Percentiles rank a stretch among this genome's conserved stretches.
These are phyloP conservation scores for Citrullus mucosospermus DNA, from an alignment of 306 rosid species.

Conservation along the genomic window DNA sequence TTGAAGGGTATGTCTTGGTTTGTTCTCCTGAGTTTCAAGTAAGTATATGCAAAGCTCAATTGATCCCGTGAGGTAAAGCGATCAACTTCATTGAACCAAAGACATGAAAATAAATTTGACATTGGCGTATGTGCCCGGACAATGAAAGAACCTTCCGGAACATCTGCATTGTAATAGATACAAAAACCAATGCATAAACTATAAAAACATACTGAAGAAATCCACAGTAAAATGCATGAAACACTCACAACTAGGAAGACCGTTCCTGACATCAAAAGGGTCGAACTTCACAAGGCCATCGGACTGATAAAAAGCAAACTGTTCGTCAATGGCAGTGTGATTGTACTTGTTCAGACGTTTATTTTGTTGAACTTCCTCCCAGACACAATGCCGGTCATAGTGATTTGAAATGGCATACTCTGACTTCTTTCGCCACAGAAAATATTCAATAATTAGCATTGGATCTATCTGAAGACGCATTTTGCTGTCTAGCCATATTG, in stretches of 20 bases:
- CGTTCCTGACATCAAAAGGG: conserved; percentile 40
- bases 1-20: conserved; percentile 56
- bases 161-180: conserved; percentile 39
- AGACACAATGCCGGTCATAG: conserved; percentile 84
- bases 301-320: conserved; percentile 55
- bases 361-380: conserved; percentile 93
- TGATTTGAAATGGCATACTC: conserved; percentile 94
- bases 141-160: conserved; percentile 94
- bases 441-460: conserved; percentile 66
- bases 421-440: conserved; percentile 72
- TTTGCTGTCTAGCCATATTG: conserved; percentile 97
- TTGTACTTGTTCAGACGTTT: conserved; percentile 80
- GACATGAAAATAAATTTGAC: conserved; percentile 90
- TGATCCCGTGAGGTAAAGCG: conserved; percentile 96
- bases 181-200: conserved; percentile 10
- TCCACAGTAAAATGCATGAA: conserved; percentile 15
- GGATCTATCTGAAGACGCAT: conserved; percentile 83
- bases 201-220: not conserved
- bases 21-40: conserved; percentile 68
- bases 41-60: conserved; percentile 85
- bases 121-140: conserved; percentile 88
- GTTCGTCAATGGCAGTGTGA: conserved; percentile 72
- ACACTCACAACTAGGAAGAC: conserved; percentile 76
- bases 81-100: conserved; percentile 94
- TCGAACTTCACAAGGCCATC: conserved; percentile 81